A percentile compares a stretch with the other conserved stretches of the same genome.
These are phyloP conservation scores for Tinospora cordifolia DNA, from an alignment of 164 flowering plant genomes.

Conservation along the genomic window DNA sequence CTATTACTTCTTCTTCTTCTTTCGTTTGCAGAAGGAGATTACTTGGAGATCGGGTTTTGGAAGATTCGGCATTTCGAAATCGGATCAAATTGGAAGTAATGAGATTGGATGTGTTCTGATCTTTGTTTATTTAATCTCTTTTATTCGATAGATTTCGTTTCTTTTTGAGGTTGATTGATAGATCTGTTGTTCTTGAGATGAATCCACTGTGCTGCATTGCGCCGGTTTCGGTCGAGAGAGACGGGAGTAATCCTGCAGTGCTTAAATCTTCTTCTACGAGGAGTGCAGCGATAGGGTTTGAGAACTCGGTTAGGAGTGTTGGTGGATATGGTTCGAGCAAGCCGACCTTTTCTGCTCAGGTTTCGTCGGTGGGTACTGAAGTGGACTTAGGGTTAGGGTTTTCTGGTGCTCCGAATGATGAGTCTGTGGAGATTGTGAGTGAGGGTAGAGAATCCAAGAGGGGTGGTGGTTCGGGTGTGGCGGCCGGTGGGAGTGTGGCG, in stretches of 20 bases:
- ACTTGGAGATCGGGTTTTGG: neutral
- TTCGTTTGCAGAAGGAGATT: neutral
- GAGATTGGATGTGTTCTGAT: neutral
- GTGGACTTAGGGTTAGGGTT: slow-evolving; percentile 10
- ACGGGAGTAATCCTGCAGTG: slow-evolving; percentile 37
- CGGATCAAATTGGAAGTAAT: slow-evolving; percentile 3
- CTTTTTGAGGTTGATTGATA: slow-evolving; percentile 6
- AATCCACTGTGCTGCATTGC: slow-evolving; percentile 99
- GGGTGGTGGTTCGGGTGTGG: slow-evolving; percentile 21
- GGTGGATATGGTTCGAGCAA: slow-evolving; percentile 28
- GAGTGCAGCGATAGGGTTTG: slow-evolving; percentile 34
- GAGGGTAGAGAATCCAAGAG: slow-evolving; percentile 31
- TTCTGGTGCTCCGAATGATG: slow-evolving; percentile 15
- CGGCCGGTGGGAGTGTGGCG: slow-evolving; percentile 36
- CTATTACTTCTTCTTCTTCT: neutral
- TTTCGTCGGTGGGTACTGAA: slow-evolving; percentile 34
- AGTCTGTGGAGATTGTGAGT: slow-evolving; percentile 17
- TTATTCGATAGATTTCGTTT: slow-evolving; percentile 1
- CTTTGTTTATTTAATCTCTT: neutral
- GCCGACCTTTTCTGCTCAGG: slow-evolving; percentile 41
- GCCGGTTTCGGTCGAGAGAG: slow-evolving; percentile 85
- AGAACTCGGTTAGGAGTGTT: slow-evolving; percentile 21
- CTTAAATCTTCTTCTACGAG: slow-evolving; percentile 33
- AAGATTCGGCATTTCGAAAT: neutral
- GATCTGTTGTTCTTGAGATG: slow-evolving; percentile 33